These are phyloP conservation scores for Iberis pinnata DNA, from an alignment of 345 rosid species.

Conservation along the genomic window DNA sequence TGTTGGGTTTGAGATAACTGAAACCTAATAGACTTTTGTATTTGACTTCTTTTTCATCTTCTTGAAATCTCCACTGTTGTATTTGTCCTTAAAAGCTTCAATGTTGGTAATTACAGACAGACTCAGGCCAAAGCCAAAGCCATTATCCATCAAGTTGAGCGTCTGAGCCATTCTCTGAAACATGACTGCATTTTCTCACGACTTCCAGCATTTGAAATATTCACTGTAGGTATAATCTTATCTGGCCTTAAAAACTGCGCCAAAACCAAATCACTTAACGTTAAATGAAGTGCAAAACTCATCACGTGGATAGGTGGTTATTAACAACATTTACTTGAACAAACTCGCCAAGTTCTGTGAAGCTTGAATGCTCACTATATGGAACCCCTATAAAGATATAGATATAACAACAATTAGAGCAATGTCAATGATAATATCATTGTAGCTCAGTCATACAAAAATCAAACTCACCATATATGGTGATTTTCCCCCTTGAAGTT, in stretches of 20 bases:
- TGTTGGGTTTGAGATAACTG: no score
- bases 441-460: background rate
- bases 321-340: conserved; percentile 43
- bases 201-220: conserved; percentile 45
- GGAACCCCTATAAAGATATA: conserved; percentile 58
- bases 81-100: no score
- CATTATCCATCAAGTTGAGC: conserved; percentile 14
- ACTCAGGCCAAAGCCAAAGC: background rate
- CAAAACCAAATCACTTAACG: conserved; percentile 10
- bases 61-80: no score
- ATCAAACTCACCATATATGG: conserved; percentile 58
- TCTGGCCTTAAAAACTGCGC: conserved; percentile 58
- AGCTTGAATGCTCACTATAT: conserved; percentile 80
- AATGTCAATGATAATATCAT: background rate
- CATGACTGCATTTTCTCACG: conserved; percentile 68
- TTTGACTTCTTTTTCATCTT: no score
- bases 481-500: conserved; percentile 45
- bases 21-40: no score
- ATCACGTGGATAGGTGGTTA: conserved; percentile 5
- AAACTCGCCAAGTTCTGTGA: conserved; percentile 64
- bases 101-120: background rate
- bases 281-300: background rate
- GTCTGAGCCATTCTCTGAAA: conserved; percentile 61
- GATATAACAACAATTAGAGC: background rate
- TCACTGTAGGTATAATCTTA: conserved; percentile 77